Evolutionary conservation across 2,329 filamentous ascomycete genomes (phyloP).

Genomic region (Exophiala xenobiotica): DNA sequence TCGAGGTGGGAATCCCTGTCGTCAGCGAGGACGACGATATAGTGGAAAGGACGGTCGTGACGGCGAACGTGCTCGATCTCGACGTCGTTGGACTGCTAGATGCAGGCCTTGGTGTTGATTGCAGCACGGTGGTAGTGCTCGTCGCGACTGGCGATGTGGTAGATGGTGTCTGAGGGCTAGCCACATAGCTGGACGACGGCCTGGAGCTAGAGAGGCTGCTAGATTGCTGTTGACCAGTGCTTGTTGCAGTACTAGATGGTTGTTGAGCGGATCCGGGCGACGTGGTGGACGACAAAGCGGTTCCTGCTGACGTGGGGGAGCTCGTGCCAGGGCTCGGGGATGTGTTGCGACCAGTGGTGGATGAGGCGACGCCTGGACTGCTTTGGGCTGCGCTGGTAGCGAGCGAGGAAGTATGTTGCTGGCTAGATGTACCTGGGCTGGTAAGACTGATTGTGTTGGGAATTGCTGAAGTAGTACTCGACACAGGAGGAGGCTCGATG

Average conservation of each 20-base stretch:
- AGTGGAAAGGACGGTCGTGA: constrained; percentile 44
- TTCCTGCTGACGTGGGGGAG: neutral
- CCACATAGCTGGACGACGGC: neutral
- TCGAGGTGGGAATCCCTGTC: constrained; percentile 31
- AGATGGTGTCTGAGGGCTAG: neutral
- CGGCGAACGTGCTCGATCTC: constrained; percentile 37
- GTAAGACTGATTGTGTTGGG: neutral
- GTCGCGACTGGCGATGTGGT: neutral
- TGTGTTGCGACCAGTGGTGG: neutral
- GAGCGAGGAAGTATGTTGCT: neutral
- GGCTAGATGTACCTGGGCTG: neutral
- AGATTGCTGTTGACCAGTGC: neutral
- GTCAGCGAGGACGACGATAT: constrained; percentile 27
- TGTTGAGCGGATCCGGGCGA: neutral
- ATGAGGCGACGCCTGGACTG: neutral
- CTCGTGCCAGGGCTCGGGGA: neutral
- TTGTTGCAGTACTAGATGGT: neutral
- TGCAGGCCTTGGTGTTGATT: neutral
- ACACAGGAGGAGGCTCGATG: neutral
- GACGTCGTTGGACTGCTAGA: neutral
- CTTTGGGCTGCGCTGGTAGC: neutral
- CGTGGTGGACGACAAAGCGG: neutral
- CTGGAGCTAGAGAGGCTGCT: neutral
- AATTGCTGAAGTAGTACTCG: neutral
- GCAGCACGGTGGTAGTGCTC: neutral